Conservation (phyloP, 139 green algal genomes). For the Haematococcus sp. region DNA sequence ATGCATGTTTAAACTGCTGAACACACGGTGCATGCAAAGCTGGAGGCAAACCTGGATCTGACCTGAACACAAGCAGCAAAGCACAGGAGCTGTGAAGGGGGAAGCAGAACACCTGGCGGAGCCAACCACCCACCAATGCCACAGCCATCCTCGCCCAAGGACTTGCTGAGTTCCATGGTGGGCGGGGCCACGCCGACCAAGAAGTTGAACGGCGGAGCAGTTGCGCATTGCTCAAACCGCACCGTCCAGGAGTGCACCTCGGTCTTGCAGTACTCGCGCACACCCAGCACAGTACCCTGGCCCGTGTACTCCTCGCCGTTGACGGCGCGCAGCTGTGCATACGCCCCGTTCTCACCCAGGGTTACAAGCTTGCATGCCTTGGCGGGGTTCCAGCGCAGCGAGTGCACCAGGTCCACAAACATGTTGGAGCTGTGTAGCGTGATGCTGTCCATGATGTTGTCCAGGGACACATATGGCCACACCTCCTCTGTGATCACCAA, state of each 20-base stretch:
- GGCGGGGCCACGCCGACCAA: conserved; percentile 58
- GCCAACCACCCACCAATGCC: conserved; percentile 43
- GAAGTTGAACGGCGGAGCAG: conserved; percentile 44
- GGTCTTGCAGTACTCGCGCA: conserved; percentile 48
- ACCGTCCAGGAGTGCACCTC: conserved; percentile 53
- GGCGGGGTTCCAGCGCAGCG: conserved; percentile 50
- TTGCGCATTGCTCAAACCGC: conserved; percentile 27
- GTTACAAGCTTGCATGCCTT: conserved; percentile 25
- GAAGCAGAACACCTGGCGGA: too few species aligned
- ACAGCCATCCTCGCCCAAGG: conserved; percentile 51
- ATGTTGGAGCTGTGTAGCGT: conserved; percentile 61
- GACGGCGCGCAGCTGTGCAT: conserved; percentile 2
- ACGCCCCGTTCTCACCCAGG: conserved; percentile 29
- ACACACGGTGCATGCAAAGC: too few species aligned
- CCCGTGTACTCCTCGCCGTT: conserved; percentile 35
- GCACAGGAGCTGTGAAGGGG: neutral
- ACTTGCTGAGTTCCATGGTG: conserved; percentile 50
- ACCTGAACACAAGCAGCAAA: neutral
- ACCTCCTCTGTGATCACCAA: conserved; percentile 56
- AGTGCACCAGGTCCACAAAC: conserved; percentile 59
- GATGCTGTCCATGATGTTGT: conserved; percentile 73
- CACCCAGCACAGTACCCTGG: conserved; percentile 55
- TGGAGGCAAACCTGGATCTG: too few species aligned
- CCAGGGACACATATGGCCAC: conserved; percentile 63
- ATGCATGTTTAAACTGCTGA: too few species aligned